Conservation (phyloP, 345 rosid genomes). For the Anastatica hierochuntica region DNA sequence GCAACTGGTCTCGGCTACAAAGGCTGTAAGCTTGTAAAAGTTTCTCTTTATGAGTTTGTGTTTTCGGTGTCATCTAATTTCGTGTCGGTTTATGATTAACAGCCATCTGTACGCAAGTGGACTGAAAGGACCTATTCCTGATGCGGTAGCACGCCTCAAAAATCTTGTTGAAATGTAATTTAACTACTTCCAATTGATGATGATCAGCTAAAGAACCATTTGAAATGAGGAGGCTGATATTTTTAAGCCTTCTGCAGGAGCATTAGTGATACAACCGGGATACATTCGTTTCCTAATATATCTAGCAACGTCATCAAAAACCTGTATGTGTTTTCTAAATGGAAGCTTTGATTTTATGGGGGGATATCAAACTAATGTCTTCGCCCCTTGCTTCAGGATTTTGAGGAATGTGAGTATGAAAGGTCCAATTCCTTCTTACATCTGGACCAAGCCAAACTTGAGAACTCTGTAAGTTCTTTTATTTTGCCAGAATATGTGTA, state of each 20-base stretch:
- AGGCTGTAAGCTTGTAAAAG: conserved; percentile 54
- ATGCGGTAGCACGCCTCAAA: conserved; percentile 26
- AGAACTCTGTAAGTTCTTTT: conserved; percentile 9
- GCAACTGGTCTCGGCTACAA: conserved; percentile 42
- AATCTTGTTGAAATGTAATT: conserved; percentile 32
- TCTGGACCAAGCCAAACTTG: neutral
- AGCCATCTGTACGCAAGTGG: conserved; percentile 28
- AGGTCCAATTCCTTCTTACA: conserved; percentile 22
- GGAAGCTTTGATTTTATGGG: neutral
- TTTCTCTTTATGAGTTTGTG: neutral
- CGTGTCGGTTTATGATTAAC: too few species aligned
- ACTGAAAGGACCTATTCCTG: conserved; percentile 39
- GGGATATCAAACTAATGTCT: neutral
- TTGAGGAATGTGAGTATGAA: conserved; percentile 21
- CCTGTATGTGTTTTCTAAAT: conserved; percentile 3
- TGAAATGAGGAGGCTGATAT: neutral
- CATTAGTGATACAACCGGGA: conserved; percentile 35
- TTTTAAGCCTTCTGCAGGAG: conserved; percentile 27
- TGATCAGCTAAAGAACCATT: neutral
- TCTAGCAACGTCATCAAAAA: conserved; percentile 14
- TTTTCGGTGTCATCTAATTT: too few species aligned
- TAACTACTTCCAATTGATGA: neutral
- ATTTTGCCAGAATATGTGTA: neutral
- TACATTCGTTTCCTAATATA: conserved; percentile 31
- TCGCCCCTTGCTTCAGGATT: neutral